A percentile compares a stretch with the other conserved stretches of the same genome.
Evolutionary conservation across 768 basidiomycete species (phyloP).

Genomic region (Trametes cingulata): DNA sequence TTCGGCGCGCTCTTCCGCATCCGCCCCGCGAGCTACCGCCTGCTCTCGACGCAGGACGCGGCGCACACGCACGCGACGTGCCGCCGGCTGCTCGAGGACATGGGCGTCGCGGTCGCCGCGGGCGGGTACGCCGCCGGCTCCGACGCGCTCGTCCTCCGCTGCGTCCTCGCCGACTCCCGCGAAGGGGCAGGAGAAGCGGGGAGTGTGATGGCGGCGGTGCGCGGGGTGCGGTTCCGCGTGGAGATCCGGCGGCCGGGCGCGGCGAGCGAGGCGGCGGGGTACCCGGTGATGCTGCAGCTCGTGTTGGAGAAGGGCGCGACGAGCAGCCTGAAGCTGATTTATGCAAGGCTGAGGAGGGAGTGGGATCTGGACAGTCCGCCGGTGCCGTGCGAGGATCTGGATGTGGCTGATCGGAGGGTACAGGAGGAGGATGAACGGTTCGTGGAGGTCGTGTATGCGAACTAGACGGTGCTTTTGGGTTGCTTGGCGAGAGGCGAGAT

Average conservation of each 20-base stretch:
- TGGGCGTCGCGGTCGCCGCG: conserved; percentile 50
- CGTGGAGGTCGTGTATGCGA: conserved; percentile 37
- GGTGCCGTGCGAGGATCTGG: conserved; percentile 2
- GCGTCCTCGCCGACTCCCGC: conserved; percentile 67
- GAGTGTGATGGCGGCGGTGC: conserved; percentile 55
- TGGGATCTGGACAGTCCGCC: conserved; percentile 65
- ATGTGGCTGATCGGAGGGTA: background rate
- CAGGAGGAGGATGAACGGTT: conserved; percentile 33
- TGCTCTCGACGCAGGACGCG: conserved; percentile 60
- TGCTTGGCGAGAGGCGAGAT: background rate
- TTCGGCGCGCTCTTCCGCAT: conserved; percentile 87
- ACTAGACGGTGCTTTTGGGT: conserved; percentile 1
- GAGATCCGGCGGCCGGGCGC: conserved; percentile 56
- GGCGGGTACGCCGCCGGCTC: conserved; percentile 40
- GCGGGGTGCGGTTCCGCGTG: conserved; percentile 80
- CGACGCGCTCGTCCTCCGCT: conserved; percentile 62
- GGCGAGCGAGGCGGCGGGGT: conserved; percentile 47
- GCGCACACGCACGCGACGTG: conserved; percentile 74
- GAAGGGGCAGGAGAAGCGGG: conserved; percentile 40
- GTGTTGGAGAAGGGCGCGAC: conserved; percentile 87
- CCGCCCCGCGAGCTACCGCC: conserved; percentile 60
- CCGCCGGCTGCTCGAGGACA: conserved; percentile 64
- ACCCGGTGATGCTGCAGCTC: conserved; percentile 60
- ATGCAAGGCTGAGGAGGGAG: conserved; percentile 58
- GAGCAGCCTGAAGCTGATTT: conserved; percentile 78